Percentiles rank a stretch among this genome's conserved stretches.
phyloP scores from a whole-genome alignment of 2,329 filamentous ascomycete species.

The Verruconis gallopava region DNA sequence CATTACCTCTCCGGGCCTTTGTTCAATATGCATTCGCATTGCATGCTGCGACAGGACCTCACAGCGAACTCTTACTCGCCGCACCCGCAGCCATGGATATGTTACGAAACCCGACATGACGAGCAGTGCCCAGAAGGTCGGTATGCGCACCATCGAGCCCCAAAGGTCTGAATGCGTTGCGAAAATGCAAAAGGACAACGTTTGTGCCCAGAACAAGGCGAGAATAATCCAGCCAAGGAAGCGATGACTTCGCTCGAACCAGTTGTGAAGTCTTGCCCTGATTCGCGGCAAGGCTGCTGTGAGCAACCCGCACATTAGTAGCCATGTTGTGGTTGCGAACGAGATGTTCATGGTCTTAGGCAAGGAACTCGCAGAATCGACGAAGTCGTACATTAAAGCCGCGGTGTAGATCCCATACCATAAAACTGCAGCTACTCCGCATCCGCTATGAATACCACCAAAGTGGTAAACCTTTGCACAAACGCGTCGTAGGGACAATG shows the following conservation, averaged over 20 bases:
- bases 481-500: slow-evolving; percentile 16
- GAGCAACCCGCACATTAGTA: slow-evolving; percentile 47
- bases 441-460: slow-evolving; percentile 23
- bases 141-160: slow-evolving; percentile 30
- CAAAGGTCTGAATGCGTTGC: slow-evolving; percentile 14
- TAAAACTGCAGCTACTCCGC: slow-evolving; percentile 19
- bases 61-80: slow-evolving; percentile 47
- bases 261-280: slow-evolving; percentile 50
- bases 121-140: slow-evolving; percentile 53
- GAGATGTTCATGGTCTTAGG: slow-evolving; percentile 12
- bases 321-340: slow-evolving; percentile 45
- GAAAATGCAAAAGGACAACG: slow-evolving; percentile 41
- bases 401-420: slow-evolving; percentile 8
- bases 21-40: slow-evolving; percentile 49
- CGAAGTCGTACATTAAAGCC: neutral
- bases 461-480: slow-evolving; percentile 21
- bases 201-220: slow-evolving; percentile 51
- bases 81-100: slow-evolving; percentile 57
- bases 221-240: slow-evolving; percentile 61
- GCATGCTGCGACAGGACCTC: slow-evolving; percentile 58
- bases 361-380: neutral
- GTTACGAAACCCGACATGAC: slow-evolving; percentile 49
- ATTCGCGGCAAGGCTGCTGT: slow-evolving; percentile 50
- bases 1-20: slow-evolving; percentile 30
- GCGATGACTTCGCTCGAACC: slow-evolving; percentile 59